Evolutionary conservation across 192 early-diverging fungal species (phyloP).

Genomic region (Ramicandelaber brevisporus): DNA sequence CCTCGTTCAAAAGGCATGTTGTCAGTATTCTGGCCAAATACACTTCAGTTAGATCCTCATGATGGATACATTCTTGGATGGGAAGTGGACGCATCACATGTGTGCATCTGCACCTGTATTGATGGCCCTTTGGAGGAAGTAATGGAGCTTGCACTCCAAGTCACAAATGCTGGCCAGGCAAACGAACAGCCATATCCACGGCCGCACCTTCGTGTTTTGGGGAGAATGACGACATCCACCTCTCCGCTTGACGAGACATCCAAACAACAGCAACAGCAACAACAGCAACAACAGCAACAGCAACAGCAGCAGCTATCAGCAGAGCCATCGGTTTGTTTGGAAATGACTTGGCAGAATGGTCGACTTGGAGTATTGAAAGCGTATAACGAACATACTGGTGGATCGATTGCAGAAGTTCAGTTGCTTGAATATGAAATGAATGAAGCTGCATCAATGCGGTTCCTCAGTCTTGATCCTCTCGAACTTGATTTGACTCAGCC

Average conservation of each 20-base stretch:
- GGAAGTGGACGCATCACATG: constrained; percentile 3
- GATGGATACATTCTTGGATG: constrained; percentile 17
- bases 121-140: not conserved
- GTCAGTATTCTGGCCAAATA: constrained; percentile 14
- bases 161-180: constrained; percentile 7
- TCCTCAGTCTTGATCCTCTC: no score
- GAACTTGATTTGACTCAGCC: not conserved
- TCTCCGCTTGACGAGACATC: not conserved
- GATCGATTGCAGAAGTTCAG: not conserved
- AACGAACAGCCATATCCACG: constrained; percentile 7
- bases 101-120: not conserved
- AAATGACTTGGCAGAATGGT: not conserved
- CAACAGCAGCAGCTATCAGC: not conserved
- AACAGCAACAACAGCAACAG: not conserved
- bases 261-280: not conserved
- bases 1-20: constrained; percentile 2
- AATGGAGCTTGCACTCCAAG: constrained; percentile 7
- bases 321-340: constrained; percentile 1
- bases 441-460: not conserved
- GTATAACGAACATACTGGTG: not conserved
- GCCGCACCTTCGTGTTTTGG: not conserved
- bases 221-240: not conserved
- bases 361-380: constrained; percentile 1
- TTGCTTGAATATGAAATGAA: not conserved
- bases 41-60: constrained; percentile 6